Base-by-base conservation (phyloP, 2,329 filamentous ascomycete genomes). In the Thelonectria blattea region DNA sequence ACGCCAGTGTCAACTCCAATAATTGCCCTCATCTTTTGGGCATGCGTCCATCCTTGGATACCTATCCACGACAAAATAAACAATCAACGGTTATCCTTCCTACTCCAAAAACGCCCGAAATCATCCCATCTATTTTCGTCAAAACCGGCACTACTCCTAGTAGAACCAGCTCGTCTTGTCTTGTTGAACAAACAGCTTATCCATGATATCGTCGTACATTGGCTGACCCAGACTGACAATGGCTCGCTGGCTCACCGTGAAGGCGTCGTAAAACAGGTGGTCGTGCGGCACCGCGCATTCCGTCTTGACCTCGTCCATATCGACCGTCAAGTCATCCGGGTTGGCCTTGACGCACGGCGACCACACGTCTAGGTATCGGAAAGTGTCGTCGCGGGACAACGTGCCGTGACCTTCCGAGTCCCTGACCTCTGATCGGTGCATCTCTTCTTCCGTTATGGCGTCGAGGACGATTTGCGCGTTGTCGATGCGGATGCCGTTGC, bases 241-340 rank as follows among this genome's bases (percentile, higher is more conserved):
- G 11, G 75, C 75, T n/a, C 73, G 68, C 56, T 75, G 72, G 34
- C 68, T 69, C 6, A 86, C 71, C 1, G 76, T 81, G 43, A 84
- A 85, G 0, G 76, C 74, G 50, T 83, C 82, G 70, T 80, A 82
- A 69, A 85, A 87, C 2, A 87, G 73, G 60, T 83, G 81, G 12
- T 80, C 74, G 14, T 80, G 72, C 1, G 80, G 80, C 3, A 71
- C 67, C 2, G 77, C 71, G 66, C 84, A 86, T 24, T 68, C 61
- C 17, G 47, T 46, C 7, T 20, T 22, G 6, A 58, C 43, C 17
- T 58, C 55, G 14, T 63, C 41, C 49, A 56, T 52, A 22, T 68
- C 58, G 8, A 67, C 50, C 1, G 58, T 51, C 12, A 65, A 48
- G 39, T 66, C 64, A 20, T 58, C 53, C 8, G 62, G 67, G 12